Evolutionary conservation across 2,329 filamentous ascomycete genomes (phyloP).

Genomic region (Colletotrichum sp.): DNA sequence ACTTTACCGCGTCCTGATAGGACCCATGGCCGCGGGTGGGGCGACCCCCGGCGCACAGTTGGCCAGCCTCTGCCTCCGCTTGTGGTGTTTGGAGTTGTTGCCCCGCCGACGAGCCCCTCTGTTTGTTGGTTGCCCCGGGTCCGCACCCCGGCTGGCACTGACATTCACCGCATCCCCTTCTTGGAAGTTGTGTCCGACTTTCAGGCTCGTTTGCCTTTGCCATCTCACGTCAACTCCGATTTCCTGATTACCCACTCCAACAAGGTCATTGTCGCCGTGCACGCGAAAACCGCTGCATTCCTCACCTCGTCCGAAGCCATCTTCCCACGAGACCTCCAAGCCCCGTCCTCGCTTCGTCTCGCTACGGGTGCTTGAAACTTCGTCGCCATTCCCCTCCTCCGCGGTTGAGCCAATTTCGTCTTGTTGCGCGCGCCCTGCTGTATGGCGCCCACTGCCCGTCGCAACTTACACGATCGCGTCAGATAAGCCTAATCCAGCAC

Average conservation of each 20-base stretch:
- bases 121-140: constrained; percentile 24
- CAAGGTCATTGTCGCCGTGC: constrained; percentile 23
- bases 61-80: neutral
- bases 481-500: neutral
- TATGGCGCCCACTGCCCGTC: neutral
- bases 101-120: constrained; percentile 25
- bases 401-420: neutral
- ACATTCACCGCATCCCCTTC: constrained; percentile 23
- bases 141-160: constrained; percentile 14
- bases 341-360: neutral
- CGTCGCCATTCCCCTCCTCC: neutral
- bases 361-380: neutral
- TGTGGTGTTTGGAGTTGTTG: constrained; percentile 14
- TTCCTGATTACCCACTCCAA: constrained; percentile 15
- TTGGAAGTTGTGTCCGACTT: constrained; percentile 16
- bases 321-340: neutral
- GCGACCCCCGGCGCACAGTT: neutral
- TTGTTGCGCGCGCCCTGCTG: neutral
- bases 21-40: neutral
- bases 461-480: constrained; percentile 10
- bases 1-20: neutral
- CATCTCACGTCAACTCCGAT: constrained; percentile 16
- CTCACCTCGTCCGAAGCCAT: neutral
- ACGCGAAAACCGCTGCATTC: constrained; percentile 11
- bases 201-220: constrained; percentile 7